A percentile compares a stretch with the other conserved stretches of the same genome.
These are phyloP conservation scores for Leishmania lainsoni DNA, from an alignment of 208 protist genomes.

Conservation along the genomic window DNA sequence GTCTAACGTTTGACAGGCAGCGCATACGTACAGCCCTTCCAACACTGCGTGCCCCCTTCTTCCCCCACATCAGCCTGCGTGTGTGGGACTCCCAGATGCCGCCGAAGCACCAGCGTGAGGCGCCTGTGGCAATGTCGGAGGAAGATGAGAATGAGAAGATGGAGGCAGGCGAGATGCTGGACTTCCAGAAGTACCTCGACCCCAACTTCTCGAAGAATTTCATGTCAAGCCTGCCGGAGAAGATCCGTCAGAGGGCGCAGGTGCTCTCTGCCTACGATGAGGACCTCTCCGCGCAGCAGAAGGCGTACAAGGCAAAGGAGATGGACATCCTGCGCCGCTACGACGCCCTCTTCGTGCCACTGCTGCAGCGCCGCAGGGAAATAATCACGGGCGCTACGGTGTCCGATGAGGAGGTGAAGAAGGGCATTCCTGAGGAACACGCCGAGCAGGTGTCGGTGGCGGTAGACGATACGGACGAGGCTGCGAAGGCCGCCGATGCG, in stretches of 20 bases:
- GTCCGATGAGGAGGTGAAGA: slow-evolving; percentile 73
- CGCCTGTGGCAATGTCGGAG: slow-evolving; percentile 21
- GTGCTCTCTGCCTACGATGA: slow-evolving; percentile 80
- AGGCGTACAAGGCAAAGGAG: slow-evolving; percentile 71
- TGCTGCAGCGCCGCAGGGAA: slow-evolving; percentile 70
- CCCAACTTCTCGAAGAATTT: slow-evolving; percentile 81
- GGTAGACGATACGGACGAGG: slow-evolving; percentile 25
- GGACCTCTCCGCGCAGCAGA: slow-evolving; percentile 58
- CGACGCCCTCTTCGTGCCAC: slow-evolving; percentile 62
- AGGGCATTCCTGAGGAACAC: slow-evolving; percentile 69
- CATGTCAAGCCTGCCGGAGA: slow-evolving; percentile 78
- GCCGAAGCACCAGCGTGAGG: slow-evolving; percentile 38
- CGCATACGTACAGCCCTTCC: slow-evolving; percentile 11
- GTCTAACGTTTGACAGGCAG: background rate
- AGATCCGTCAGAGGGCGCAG: slow-evolving; percentile 77
- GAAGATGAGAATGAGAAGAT: slow-evolving; percentile 48
- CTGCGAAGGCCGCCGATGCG: slow-evolving; percentile 11
- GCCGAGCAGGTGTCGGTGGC: slow-evolving; percentile 46
- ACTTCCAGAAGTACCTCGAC: slow-evolving; percentile 73
- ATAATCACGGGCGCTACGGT: slow-evolving; percentile 72
- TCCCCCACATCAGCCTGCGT: background rate
- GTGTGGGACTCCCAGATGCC: slow-evolving; percentile 32
- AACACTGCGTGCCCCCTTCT: background rate
- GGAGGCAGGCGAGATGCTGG: slow-evolving; percentile 33
- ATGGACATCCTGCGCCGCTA: slow-evolving; percentile 69